A percentile compares a stretch with the other conserved stretches of the same genome.
These are phyloP conservation scores for Solanum chacoense DNA, from an alignment of 305 asterid species.

Conservation along the genomic window DNA sequence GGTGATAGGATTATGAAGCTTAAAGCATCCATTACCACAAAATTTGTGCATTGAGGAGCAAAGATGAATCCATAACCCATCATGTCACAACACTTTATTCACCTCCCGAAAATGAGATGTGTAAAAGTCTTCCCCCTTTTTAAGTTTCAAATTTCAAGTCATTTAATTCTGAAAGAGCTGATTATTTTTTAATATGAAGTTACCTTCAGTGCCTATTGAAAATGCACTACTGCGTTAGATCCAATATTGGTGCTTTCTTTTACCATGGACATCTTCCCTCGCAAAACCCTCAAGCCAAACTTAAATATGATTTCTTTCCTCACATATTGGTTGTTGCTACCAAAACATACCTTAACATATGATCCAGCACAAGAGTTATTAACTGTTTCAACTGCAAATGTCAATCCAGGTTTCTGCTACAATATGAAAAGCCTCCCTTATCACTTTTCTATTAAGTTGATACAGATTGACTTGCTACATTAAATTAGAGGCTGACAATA, in stretches of 20 bases:
- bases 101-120: not conserved
- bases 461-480: not conserved
- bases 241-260: not conserved
- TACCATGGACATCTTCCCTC: not conserved
- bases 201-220: not conserved
- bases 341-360: not conserved
- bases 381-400: not conserved
- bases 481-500: not conserved
- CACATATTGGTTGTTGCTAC: not conserved
- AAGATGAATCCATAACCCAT: not conserved
- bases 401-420: not conserved
- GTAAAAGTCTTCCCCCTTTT: not conserved
- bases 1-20: not conserved
- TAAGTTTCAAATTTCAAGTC: not conserved
- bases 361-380: not conserved
- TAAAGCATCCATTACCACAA: not conserved
- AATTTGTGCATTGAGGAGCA: not conserved
- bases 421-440: not conserved
- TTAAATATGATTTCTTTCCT: not conserved
- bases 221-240: not conserved
- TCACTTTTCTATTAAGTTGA: not conserved
- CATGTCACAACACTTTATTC: not conserved
- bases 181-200: not conserved
- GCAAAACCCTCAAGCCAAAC: not conserved
- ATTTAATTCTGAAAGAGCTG: not conserved